These are phyloP conservation scores for Candida chilensis DNA, from an alignment of 805 yeast species.

Conservation along the genomic window DNA sequence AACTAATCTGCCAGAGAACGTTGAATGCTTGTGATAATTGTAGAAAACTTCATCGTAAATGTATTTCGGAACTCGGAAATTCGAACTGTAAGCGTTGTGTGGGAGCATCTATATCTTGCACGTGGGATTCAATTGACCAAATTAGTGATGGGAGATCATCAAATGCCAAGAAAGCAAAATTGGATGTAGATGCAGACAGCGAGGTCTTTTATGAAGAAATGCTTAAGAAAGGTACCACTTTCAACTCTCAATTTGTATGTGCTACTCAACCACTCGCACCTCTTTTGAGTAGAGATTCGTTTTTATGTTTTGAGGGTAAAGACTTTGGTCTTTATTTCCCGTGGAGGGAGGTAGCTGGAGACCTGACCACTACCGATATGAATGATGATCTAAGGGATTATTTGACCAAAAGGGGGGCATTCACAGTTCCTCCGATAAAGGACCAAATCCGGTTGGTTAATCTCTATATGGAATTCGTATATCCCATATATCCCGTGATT, in stretches of 20 bases:
- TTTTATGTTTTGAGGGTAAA: slow-evolving; percentile 17
- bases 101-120: slow-evolving; percentile 2
- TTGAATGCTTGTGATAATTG: slow-evolving; percentile 14
- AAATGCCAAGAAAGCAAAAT: slow-evolving; percentile 6
- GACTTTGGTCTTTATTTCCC: slow-evolving; percentile 16
- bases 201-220: slow-evolving; percentile 14
- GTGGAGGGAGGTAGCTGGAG: slow-evolving; percentile 14
- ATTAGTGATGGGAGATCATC: neutral
- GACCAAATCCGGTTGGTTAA: slow-evolving; percentile 9
- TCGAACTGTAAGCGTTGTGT: slow-evolving; percentile 8
- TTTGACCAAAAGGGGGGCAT: slow-evolving; percentile 12
- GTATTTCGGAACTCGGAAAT: slow-evolving; percentile 2
- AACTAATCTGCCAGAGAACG: slow-evolving; percentile 4
- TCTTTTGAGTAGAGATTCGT: slow-evolving; percentile 16
- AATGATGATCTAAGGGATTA: slow-evolving; percentile 13
- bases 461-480: slow-evolving; percentile 11
- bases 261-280: slow-evolving; percentile 20
- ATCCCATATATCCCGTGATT: slow-evolving; percentile 18
- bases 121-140: slow-evolving; percentile 2
- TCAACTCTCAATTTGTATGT: slow-evolving; percentile 14
- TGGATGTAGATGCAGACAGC: slow-evolving; percentile 6
- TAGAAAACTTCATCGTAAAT: slow-evolving; percentile 8
- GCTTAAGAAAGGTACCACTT: slow-evolving; percentile 8
- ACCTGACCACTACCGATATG: no score
- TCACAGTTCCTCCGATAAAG: slow-evolving; percentile 9